Evolutionary conservation across 2,329 filamentous ascomycete species (phyloP), one percentile per base, ranked within the genome.

Genomic region (Aureobasidium sp.): DNA sequence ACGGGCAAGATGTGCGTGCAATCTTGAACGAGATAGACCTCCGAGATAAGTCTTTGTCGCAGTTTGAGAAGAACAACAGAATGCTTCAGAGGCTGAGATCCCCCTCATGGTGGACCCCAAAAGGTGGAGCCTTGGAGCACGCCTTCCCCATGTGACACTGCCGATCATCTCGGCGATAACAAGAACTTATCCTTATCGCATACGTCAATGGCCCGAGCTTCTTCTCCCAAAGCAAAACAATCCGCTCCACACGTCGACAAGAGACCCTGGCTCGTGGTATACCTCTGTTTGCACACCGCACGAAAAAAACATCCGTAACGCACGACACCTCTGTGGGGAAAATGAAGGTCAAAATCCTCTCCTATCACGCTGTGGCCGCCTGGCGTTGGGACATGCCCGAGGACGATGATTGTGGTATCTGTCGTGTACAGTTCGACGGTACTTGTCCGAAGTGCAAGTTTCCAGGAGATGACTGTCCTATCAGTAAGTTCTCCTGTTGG

Each of bases 351-450:
- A 96, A 90, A 55, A 96, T 98, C 81, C 93, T 91, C 75, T 89
- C 93, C 77, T 98, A 95, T 94, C 92, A 96, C 74, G 93, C 94
- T 5, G 94, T 99, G 69, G 96, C 96, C 23, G 95, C 94, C 64
- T 99, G 96, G 96, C 91, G 93, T 70, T 99, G 96, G 96, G 93
- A 98, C 78, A 93, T 98, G 75, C 94, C 95, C 29, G 94, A 97
- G 74, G 77, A 79, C 68, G 95, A 99, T 77, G 95, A 98, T 69
- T 99, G 96, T 74, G 96, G 96, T 73, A 99, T 99, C 82, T 99
- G 96, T 81, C 95, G 97, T 77, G 95, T 97, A 69, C 93, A 97
- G 75, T 99, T 98, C 77, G 96, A 99, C 78, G 95, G 95, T 67
- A 98, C 96, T 31, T 99, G 96, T 83, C 95, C 96, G 54, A 97